These are phyloP conservation scores for Ceratocystis smalleyi DNA, from an alignment of 2,329 filamentous ascomycete species.

Conservation along the genomic window DNA sequence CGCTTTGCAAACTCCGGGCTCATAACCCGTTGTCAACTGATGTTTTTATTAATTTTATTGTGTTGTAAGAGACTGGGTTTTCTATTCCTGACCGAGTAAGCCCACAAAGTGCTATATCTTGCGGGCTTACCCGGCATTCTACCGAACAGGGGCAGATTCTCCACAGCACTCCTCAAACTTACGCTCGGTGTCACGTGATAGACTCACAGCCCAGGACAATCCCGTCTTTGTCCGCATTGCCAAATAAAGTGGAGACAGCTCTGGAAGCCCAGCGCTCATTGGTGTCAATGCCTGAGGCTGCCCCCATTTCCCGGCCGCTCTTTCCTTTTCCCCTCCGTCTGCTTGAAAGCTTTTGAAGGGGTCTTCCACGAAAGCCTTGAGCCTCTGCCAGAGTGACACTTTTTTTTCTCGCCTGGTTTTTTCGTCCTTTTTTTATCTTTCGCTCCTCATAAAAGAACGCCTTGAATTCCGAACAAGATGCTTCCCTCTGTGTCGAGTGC, in stretches of 20 bases:
- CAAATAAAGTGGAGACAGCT: constrained; percentile 4
- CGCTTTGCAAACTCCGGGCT: too few relatives aligned
- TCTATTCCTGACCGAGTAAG: too few relatives aligned
- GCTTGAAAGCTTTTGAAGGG: constrained; percentile 1
- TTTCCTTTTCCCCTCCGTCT: neutral
- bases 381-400: neutral
- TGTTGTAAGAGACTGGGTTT: too few relatives aligned
- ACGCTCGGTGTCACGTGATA: too few relatives aligned
- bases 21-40: too few relatives aligned
- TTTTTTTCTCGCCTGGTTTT: neutral
- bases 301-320: neutral
- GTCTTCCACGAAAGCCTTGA: neutral
- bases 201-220: neutral
- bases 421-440: neutral
- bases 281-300: constrained; percentile 11
- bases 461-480: constrained; percentile 9
- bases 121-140: too few relatives aligned
- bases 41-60: too few relatives aligned
- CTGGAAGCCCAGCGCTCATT: constrained; percentile 1
- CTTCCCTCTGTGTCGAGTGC: constrained; percentile 15
- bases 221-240: constrained; percentile 14
- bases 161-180: too few relatives aligned
- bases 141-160: too few relatives aligned
- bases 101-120: too few relatives aligned
- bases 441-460: constrained; percentile 2